Evolutionary conservation across 208 protist species (phyloP), one percentile per base, ranked within the genome.

Genomic region (Tetramitus jugosus): DNA sequence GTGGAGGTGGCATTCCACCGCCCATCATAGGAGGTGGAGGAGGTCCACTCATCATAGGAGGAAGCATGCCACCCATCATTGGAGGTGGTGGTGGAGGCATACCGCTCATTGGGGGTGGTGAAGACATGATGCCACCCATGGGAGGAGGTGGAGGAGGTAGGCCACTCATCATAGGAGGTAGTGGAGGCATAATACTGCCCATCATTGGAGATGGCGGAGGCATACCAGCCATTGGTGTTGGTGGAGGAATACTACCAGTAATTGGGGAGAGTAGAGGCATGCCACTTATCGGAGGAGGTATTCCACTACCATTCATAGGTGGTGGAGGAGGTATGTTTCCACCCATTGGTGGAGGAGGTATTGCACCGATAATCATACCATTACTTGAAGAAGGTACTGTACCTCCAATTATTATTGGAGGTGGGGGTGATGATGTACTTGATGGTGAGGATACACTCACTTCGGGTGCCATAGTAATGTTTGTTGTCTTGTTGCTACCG

Each of bases 91-190:
- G 26, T 69, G 62, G 62, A 10, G 33, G 4, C 6, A n/a, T 45
- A 42, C 33, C 1, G 10, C 14, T 10, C 4, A 29, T 17, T 52
- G 65, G 65, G 3, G 65, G 35, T 17, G 65, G 65, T n/a, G n/a
- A 40, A 65, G 1, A 40, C n/a, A 60, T 60, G 3, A 3, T n/a
- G 52, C 52, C 29, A 26, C 3, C 17, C n/a, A n/a, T n/a, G n/a
- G n/a, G n/a, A n/a, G n/a, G n/a, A 33, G 60, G 60, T 13, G 64
- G 64, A 46, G 65, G 65, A 33, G 65, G 65, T 26, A 71, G 26
- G 10, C 1, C 17, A 29, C 10, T 33, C 20, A 26, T 29, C 29
- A 26, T 8, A 29, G 39, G 33, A 42, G 64, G 33, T 42, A 35
- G 35, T 4, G 65, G 65, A 49, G 65, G 65, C n/a, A 31, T 17